These are phyloP conservation scores for Leccinum obscurum DNA, from an alignment of 768 basidiomycete species.

Conservation along the genomic window DNA sequence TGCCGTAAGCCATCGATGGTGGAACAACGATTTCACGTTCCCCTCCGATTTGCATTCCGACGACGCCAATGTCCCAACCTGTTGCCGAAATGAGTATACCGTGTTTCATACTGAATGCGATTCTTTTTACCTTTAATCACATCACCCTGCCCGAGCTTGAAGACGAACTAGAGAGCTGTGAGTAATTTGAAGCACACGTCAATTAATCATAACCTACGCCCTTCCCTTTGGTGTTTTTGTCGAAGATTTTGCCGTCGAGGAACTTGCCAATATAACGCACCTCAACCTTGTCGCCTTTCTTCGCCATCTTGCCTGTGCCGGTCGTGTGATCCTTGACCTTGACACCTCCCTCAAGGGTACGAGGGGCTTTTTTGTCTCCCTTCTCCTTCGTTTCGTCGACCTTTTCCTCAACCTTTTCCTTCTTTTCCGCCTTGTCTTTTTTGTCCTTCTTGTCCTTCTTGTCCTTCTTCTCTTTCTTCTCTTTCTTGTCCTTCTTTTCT, in stretches of 20 bases:
- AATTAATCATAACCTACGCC: constrained; percentile 54
- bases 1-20: constrained; percentile 70
- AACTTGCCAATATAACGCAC: constrained; percentile 97
- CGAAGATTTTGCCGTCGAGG: constrained; percentile 70
- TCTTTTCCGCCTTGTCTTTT: constrained; percentile 36
- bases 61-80: constrained; percentile 93
- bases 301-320: constrained; percentile 84
- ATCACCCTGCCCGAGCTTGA: constrained; percentile 81
- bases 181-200: constrained; percentile 10
- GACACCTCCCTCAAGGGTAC: constrained; percentile 64
- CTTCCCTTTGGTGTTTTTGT: constrained; percentile 80
- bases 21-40: constrained; percentile 83
- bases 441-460: constrained; percentile 47
- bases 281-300: constrained; percentile 76
- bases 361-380: constrained; percentile 29
- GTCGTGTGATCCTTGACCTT: constrained; percentile 73
- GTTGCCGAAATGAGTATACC: constrained; percentile 6
- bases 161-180: constrained; percentile 54
- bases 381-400: constrained; percentile 30
- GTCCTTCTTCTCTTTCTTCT: constrained; percentile 50
- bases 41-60: constrained; percentile 89
- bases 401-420: constrained; percentile 35
- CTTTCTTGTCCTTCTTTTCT: constrained; percentile 37
- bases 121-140: constrained; percentile 78
- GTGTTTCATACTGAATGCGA: neutral